These are phyloP conservation scores for Brassica incana DNA, from an alignment of 345 rosid species.

Conservation along the genomic window DNA sequence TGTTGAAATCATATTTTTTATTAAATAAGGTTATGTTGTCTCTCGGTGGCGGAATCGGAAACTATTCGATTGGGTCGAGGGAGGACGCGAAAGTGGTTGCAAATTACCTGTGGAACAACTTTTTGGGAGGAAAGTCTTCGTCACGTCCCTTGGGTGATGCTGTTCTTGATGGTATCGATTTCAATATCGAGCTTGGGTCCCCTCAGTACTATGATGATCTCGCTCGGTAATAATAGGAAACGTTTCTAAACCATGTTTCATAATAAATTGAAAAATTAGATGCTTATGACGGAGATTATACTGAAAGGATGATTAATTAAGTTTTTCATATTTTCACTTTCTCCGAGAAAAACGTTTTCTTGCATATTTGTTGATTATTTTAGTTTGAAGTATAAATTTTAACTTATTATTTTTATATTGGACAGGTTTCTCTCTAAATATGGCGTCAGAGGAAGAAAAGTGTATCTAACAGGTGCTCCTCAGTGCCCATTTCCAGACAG, in stretches of 20 bases:
- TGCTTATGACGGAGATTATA: not conserved
- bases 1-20: not conserved
- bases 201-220: slow-evolving; percentile 48
- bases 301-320: not conserved
- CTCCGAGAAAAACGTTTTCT: too few species aligned
- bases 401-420: slow-evolving; percentile 25
- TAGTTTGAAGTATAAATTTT: not conserved
- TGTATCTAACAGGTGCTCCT: slow-evolving; percentile 64
- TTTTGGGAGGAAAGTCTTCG: slow-evolving; percentile 45
- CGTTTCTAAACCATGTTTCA: not conserved
- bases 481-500: slow-evolving; percentile 69
- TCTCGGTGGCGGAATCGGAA: slow-evolving; percentile 55
- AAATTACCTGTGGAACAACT: slow-evolving; percentile 46
- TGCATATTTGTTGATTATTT: not conserved
- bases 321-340: too few species aligned
- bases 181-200: slow-evolving; percentile 51
- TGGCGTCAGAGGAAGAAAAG: slow-evolving; percentile 44
- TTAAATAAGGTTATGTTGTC: slow-evolving; percentile 50
- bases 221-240: slow-evolving; percentile 33
- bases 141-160: slow-evolving; percentile 58
- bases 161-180: slow-evolving; percentile 59
- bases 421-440: slow-evolving; percentile 36
- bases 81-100: slow-evolving; percentile 51
- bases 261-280: not conserved
- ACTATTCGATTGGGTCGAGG: slow-evolving; percentile 47